Percentiles rank a stretch among this genome's conserved stretches.
Conservation (phyloP, 169 alveolate species). For the Eimeria necatrix region DNA sequence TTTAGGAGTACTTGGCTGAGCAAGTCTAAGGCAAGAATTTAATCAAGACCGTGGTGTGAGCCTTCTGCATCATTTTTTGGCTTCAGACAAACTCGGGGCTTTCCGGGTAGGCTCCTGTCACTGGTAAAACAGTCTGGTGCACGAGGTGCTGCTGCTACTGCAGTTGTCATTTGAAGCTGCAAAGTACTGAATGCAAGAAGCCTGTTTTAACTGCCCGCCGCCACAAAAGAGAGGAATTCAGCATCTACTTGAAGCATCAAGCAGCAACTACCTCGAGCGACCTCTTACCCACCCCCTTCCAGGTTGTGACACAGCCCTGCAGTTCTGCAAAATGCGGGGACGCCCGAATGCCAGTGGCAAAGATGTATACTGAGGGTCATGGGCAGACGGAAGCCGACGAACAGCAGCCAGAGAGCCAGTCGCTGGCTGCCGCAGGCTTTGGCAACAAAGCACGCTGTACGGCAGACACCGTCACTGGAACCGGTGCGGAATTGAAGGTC, state of each 20-base stretch:
- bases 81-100: background rate
- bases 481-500: background rate
- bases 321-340: background rate
- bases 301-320: background rate
- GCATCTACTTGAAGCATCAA: conserved; percentile 7
- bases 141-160: background rate
- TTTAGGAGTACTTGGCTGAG: background rate
- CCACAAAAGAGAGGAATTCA: background rate
- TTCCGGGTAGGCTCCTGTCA: background rate
- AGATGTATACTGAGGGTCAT: background rate
- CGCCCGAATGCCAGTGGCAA: background rate
- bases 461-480: background rate
- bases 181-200: background rate
- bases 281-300: background rate
- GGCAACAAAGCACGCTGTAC: background rate
- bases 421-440: background rate
- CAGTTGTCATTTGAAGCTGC: background rate
- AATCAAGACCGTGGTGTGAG: background rate
- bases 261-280: background rate
- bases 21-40: background rate
- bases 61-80: background rate
- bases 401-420: background rate
- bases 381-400: background rate
- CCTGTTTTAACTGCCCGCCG: background rate
- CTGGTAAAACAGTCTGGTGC: background rate